These are phyloP conservation scores for Actinomucor elegans DNA, from an alignment of 371 early-diverging fungal species.

Conservation along the genomic window DNA sequence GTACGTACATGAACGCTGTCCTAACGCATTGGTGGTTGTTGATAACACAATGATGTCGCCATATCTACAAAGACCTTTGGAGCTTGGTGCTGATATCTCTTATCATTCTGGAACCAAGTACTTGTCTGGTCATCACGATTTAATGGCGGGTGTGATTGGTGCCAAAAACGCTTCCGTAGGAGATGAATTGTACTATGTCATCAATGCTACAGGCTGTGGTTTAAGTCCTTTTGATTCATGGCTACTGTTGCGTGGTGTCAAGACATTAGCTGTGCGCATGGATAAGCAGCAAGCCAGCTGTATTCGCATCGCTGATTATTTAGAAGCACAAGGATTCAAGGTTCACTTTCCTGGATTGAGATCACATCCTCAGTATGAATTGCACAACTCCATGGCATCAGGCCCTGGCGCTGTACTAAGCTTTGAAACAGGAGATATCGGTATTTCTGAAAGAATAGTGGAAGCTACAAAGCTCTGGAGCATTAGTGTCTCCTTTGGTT, in stretches of 20 bases:
- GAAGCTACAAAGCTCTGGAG: slow-evolving; percentile 85
- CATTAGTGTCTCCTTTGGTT: slow-evolving; percentile 95
- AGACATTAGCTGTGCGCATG: slow-evolving; percentile 88
- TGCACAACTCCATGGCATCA: slow-evolving; percentile 74
- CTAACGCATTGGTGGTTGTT: slow-evolving; percentile 82
- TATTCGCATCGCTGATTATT: slow-evolving; percentile 74
- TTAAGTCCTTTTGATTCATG: slow-evolving; percentile 87
- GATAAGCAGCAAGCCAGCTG: slow-evolving; percentile 81
- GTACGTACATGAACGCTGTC: slow-evolving; percentile 67
- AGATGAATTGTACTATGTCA: slow-evolving; percentile 80
- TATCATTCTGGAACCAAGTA: slow-evolving; percentile 91
- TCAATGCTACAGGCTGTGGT: slow-evolving; percentile 92
- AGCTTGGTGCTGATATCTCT: slow-evolving; percentile 85
- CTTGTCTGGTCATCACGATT: slow-evolving; percentile 90
- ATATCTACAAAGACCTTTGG: slow-evolving; percentile 82
- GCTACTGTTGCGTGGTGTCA: slow-evolving; percentile 85
- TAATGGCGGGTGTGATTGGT: slow-evolving; percentile 90
- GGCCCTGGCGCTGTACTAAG: slow-evolving; percentile 95
- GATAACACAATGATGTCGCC: slow-evolving; percentile 96
- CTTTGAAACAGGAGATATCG: slow-evolving; percentile 90
- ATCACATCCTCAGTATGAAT: slow-evolving; percentile 85
- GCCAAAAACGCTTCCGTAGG: slow-evolving; percentile 67
- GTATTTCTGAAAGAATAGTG: slow-evolving; percentile 79
- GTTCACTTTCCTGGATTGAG: slow-evolving; percentile 89
- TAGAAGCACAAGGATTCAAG: slow-evolving; percentile 75